These are phyloP conservation scores for Gastrodia elata DNA, from an alignment of 106 monocot species.

Conservation along the genomic window DNA sequence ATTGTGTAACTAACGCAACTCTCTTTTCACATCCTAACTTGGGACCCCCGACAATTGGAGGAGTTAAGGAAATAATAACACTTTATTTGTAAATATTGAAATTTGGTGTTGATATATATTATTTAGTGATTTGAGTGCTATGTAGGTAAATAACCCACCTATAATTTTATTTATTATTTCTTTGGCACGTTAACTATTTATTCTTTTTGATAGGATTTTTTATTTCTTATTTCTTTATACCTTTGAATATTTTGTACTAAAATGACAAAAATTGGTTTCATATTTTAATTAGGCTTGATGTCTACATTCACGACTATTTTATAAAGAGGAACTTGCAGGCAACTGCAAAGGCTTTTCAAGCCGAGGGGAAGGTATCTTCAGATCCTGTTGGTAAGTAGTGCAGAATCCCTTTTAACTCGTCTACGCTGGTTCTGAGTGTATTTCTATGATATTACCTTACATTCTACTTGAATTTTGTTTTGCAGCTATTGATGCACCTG, in stretches of 20 bases:
- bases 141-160: too few species aligned
- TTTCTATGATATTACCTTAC: neutral
- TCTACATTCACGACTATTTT: constrained; percentile 71
- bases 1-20: too few species aligned
- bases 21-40: too few species aligned
- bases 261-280: neutral
- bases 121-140: too few species aligned
- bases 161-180: neutral
- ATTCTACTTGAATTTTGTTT: neutral
- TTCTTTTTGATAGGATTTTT: neutral
- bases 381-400: constrained; percentile 66
- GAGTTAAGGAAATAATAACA: too few species aligned
- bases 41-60: too few species aligned
- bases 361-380: constrained; percentile 73
- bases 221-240: neutral
- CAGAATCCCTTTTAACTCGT: too few species aligned
- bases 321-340: constrained; percentile 62
- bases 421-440: neutral
- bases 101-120: too few species aligned
- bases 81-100: too few species aligned
- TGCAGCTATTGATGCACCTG: constrained; percentile 70
- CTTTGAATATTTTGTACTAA: too few species aligned
- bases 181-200: neutral
- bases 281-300: constrained; percentile 45
- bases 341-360: constrained; percentile 76